A percentile compares a stretch with the other conserved stretches of the same genome.
These are phyloP conservation scores for Septoria linicola DNA, from an alignment of 2,329 filamentous ascomycete species.

Conservation along the genomic window DNA sequence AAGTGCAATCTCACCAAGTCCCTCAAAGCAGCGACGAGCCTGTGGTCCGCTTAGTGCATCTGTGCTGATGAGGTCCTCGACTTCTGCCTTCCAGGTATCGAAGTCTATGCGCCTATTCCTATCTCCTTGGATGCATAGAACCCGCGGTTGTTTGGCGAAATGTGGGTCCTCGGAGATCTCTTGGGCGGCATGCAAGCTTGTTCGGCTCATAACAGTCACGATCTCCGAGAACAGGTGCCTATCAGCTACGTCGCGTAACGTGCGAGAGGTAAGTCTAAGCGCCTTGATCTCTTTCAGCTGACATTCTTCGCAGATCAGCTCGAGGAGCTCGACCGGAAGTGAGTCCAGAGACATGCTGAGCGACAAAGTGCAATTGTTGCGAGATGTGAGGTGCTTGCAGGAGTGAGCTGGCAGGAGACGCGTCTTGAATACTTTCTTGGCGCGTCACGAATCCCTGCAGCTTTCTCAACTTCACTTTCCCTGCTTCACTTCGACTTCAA, in stretches of 20 bases:
- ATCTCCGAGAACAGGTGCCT: slow-evolving; percentile 1
- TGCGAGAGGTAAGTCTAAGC: background rate
- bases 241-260: slow-evolving; percentile 3
- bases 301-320: background rate
- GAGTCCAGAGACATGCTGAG: too few relatives aligned
- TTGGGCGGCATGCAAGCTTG: background rate
- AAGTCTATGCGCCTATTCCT: background rate
- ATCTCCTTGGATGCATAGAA: background rate
- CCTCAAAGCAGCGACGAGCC: too few relatives aligned
- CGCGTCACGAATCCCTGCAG: too few relatives aligned
- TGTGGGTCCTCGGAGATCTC: background rate
- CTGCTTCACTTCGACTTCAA: too few relatives aligned
- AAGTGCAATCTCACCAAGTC: too few relatives aligned
- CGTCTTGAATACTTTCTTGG: too few relatives aligned
- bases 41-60: background rate
- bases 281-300: background rate
- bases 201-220: slow-evolving; percentile 3
- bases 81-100: background rate
- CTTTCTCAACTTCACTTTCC: too few relatives aligned
- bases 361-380: too few relatives aligned
- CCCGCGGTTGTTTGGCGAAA: background rate
- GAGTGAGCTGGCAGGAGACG: too few relatives aligned
- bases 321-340: background rate
- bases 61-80: background rate
- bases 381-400: too few relatives aligned